These are phyloP conservation scores for Leccinum subspadiceum DNA, from an alignment of 1,284 basidiomycete species.

Conservation along the genomic window DNA sequence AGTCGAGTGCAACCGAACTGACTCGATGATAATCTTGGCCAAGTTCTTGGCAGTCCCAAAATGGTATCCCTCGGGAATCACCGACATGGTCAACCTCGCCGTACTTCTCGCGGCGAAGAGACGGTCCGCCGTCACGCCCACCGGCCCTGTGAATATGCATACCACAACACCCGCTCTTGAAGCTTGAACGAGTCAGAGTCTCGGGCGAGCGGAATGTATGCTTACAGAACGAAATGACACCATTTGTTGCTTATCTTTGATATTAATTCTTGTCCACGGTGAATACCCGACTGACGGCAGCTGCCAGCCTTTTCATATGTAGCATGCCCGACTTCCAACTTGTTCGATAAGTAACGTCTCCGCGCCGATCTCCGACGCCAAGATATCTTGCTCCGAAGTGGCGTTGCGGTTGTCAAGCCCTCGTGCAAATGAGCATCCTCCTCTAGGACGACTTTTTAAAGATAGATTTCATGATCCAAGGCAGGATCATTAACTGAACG, in stretches of 20 bases:
- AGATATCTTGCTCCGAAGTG: background rate
- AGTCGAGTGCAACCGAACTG: background rate
- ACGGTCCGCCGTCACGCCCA: too few relatives aligned
- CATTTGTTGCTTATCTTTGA: background rate
- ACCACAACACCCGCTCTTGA: too few relatives aligned
- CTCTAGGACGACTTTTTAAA: background rate
- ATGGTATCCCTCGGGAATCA: background rate
- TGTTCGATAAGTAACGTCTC: background rate
- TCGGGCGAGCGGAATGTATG: background rate
- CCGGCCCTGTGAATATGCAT: too few relatives aligned
- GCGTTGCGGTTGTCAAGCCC: background rate
- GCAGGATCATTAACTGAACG: background rate
- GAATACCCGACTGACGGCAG: background rate
- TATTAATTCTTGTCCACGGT: background rate
- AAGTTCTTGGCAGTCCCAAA: background rate
- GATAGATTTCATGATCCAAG: slow-evolving; percentile 7
- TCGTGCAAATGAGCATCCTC: background rate
- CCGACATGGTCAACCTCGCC: background rate
- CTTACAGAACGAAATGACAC: background rate
- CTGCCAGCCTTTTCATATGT: background rate
- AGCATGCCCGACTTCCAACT: background rate
- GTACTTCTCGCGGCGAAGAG: too few relatives aligned
- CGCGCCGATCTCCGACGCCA: background rate
- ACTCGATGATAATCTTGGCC: background rate
- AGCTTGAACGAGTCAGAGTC: too few relatives aligned